These are phyloP conservation scores for Penicillium waksmanii DNA, from an alignment of 495 filamentous ascomycete species.

Conservation along the genomic window DNA sequence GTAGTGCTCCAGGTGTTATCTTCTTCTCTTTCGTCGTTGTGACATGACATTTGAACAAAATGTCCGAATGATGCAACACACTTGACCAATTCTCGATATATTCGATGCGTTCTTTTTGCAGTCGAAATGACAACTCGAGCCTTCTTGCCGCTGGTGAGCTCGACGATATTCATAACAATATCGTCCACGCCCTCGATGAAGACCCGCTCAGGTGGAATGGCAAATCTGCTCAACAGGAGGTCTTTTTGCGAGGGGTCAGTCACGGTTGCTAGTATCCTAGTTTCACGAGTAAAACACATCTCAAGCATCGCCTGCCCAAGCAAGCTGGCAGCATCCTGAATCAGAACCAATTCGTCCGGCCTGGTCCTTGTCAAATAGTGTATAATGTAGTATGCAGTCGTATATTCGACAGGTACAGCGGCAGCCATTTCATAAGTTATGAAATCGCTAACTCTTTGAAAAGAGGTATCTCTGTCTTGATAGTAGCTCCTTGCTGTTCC, in stretches of 20 bases:
- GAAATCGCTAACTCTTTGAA: conserved; percentile 23
- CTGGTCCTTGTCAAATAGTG: conserved; percentile 11
- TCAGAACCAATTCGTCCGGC: conserved; percentile 2
- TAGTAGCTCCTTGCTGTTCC: conserved; percentile 27
- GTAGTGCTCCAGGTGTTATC: background rate
- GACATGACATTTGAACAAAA: conserved; percentile 12
- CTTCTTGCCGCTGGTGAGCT: conserved; percentile 13
- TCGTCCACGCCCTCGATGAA: conserved; percentile 9
- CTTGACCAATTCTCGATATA: background rate
- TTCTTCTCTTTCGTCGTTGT: background rate
- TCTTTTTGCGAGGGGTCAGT: background rate
- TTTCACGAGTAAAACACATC: conserved; percentile 1
- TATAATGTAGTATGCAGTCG: conserved; percentile 15
- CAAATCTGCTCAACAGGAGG: conserved; percentile 2
- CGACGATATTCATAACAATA: conserved; percentile 1
- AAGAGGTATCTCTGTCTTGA: conserved; percentile 17
- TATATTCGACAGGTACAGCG: conserved; percentile 17
- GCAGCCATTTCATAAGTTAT: conserved; percentile 22
- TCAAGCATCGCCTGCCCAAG: conserved; percentile 21
- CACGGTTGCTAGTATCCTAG: conserved; percentile 9
- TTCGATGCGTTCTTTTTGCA: background rate
- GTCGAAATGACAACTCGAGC: conserved; percentile 8
- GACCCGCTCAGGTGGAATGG: conserved; percentile 2
- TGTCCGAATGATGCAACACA: conserved; percentile 21
- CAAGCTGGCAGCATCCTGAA: conserved; percentile 15